Evolutionary conservation across 306 rosid species (phyloP), one percentile per base, ranked within the genome.

Genomic region (Abrus precatorius): DNA sequence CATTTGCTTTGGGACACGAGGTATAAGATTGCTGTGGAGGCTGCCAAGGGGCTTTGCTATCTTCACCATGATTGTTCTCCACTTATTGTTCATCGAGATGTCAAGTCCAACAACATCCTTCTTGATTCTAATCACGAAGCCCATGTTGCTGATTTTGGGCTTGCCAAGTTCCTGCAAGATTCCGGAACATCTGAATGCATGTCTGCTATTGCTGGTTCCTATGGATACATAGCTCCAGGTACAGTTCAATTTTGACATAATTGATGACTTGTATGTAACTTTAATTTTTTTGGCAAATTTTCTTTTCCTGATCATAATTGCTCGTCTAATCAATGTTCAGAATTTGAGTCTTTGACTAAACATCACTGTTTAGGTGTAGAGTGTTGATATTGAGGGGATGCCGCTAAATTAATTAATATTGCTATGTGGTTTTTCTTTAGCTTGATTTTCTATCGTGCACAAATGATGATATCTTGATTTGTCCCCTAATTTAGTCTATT

Each of bases 141-240:
- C 48, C 99, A 95, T 75, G 99, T 95, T 77, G 99, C 99, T 76
- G 99, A 95, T 88, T 95, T 95, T 63, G 99, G 99, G 65, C 97
- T 95, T 41, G 99, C 99, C 83, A 95, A 95, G 91, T 95, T 95
- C 80, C 89, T 95, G 55, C 99, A 95, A 85, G 99, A 95, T 79
- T 95, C 99, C 1, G 99, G 99, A 50, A 93, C 99, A 33, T 95
- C 99, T 3, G 99, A 95, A 72, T 95, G 97, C 90, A 95, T 95
- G 99, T 95, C 99, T 27, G 99, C 97, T 32, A 95, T 95, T 85
- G 99, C 99, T 49, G 99, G 99, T 67, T 95, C 99, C 53, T 95
- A 95, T 56, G 99, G 99, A 83, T 95, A 95, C 87, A 95, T 93
- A 57, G 99, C 99, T 49, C 99, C 99, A 81, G 99, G 99, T 95